Percentiles rank a stretch among this genome's conserved stretches.
Evolutionary conservation across 2,329 filamentous ascomycete genomes (phyloP).

Genomic region (Xylariaceae sp.): DNA sequence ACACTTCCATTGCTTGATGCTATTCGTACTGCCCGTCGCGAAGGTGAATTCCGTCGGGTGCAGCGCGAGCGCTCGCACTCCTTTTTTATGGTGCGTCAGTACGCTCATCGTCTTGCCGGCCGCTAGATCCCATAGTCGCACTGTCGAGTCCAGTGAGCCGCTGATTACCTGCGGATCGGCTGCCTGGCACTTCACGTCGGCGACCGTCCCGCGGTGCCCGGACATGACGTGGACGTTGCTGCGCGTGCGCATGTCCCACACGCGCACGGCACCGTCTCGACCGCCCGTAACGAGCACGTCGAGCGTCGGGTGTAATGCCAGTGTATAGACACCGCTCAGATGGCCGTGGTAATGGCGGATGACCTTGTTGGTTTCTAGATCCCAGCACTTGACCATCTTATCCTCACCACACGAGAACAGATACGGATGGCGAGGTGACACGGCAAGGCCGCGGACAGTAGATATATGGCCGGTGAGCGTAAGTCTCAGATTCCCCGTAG

Average conservation of each 20-base stretch:
- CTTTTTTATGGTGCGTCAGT: slow-evolving; percentile 97
- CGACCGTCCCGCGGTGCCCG: slow-evolving; percentile 86
- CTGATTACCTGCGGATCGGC: slow-evolving; percentile 94
- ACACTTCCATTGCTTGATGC: slow-evolving; percentile 99
- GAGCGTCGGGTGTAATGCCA: slow-evolving; percentile 87
- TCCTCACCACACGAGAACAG: slow-evolving; percentile 97
- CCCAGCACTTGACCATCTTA: slow-evolving; percentile 99
- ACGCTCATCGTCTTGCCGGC: slow-evolving; percentile 95
- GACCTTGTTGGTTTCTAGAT: slow-evolving; percentile 98
- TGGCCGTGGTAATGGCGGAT: slow-evolving; percentile 97
- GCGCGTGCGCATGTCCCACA: slow-evolving; percentile 97
- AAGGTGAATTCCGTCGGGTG: slow-evolving; percentile 97
- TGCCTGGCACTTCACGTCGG: slow-evolving; percentile 87
- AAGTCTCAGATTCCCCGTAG: slow-evolving; percentile 73
- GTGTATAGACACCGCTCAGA: slow-evolving; percentile 88
- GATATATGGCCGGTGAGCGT: slow-evolving; percentile 89
- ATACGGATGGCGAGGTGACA: slow-evolving; percentile 91
- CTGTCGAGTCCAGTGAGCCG: slow-evolving; percentile 84
- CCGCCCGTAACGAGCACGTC: slow-evolving; percentile 94
- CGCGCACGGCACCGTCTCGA: slow-evolving; percentile 85
- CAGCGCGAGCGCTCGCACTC: slow-evolving; percentile 74
- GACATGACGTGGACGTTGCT: slow-evolving; percentile 91
- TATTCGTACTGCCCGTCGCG: slow-evolving; percentile 81
- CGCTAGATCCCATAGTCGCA: slow-evolving; percentile 90
- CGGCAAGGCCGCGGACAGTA: slow-evolving; percentile 83